Percentiles rank a stretch among this genome's conserved stretches.
These are phyloP conservation scores for Quercus gilva DNA, from an alignment of 306 rosid genomes.

Conservation along the genomic window DNA sequence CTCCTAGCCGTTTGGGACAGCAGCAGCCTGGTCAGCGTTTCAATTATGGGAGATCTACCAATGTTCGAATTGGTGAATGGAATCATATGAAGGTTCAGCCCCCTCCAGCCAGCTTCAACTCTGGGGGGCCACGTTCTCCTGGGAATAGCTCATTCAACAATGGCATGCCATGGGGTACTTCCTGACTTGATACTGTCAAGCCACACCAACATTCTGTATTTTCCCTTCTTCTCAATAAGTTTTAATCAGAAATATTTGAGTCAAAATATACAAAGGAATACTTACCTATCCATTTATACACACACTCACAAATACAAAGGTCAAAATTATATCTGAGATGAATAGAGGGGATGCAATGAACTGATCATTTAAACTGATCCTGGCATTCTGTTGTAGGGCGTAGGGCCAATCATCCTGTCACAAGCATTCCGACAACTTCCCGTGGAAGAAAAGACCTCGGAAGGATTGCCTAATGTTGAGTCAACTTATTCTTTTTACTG, in stretches of 20 bases:
- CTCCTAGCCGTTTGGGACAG: conserved; percentile 93
- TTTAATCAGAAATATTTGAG: not conserved
- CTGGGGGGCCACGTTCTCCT: conserved; percentile 73
- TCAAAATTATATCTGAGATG: conserved; percentile 5
- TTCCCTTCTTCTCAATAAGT: not conserved
- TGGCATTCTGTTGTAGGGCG: conserved; percentile 59
- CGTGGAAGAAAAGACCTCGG: conserved; percentile 87
- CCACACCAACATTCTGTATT: conserved; percentile 16
- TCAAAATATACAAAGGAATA: not conserved
- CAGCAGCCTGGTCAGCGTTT: conserved; percentile 73
- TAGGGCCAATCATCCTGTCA: conserved; percentile 69
- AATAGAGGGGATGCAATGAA: conserved; percentile 4
- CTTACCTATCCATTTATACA: too few relatives aligned
- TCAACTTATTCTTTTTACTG: conserved; percentile 19
- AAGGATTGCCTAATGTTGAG: conserved; percentile 61
- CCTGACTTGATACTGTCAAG: conserved; percentile 22
- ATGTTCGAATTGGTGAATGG: conserved; percentile 61
- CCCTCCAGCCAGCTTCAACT: conserved; percentile 60
- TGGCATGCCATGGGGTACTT: conserved; percentile 85
- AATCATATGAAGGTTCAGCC: conserved; percentile 70
- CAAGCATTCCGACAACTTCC: conserved; percentile 82
- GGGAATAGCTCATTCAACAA: conserved; percentile 65
- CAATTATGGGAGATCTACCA: conserved; percentile 61
- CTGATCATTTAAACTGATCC: conserved; percentile 26
- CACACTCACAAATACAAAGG: not conserved